Base-by-base conservation (phyloP, 1,139 yeast species). In the Meyerozyma athensensis region DNA sequence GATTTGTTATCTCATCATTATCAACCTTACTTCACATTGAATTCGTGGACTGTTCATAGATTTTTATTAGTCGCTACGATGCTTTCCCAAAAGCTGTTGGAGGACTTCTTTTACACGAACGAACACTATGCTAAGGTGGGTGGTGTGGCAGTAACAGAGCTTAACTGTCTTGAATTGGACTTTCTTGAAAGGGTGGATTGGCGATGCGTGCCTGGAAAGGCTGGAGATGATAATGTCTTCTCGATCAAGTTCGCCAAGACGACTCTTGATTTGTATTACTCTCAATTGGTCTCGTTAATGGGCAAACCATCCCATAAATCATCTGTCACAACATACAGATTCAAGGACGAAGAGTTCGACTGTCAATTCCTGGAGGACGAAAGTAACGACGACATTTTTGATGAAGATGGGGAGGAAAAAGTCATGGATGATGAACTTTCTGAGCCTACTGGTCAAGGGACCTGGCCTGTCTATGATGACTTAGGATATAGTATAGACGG, bases 101-200 rank as follows among this genome's bases (percentile, higher is more conserved):
- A 96, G 58, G 98, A 92, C 59, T 83, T 90, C 33, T 92, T 92
- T 58, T 90, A 95, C 59, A 89, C 97, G 5, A 92, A 90, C 58
- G 77, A 83, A 26, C 97, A 90, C 58, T 92, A 92, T 56, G 96
- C 97, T 8, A 85, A 86, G 56, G 97, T 92, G 14, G 98, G 98
- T 1, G 98, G 98, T 46, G 83, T 92, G 6, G 87, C 92, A 28
- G 68, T 84, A 32, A 74, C 82, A 42, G 98, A 92, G 58, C 68
- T 92, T 47, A 92, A 92, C 58, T 73, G 92, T 42, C 67, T 92
- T 34, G 98, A 92, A 56, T 79, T 85, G 39, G 97, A 92, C 59
- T 89, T 92, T 52, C 70, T 92, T 38, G 77, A 77, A 35, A 68
- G 92, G 45, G 92, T 92, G 9, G 81, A 81, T 45, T 92, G 94